phyloP scores from a whole-genome alignment of 1,284 basidiomycete species.

The Malassezia globosa region DNA sequence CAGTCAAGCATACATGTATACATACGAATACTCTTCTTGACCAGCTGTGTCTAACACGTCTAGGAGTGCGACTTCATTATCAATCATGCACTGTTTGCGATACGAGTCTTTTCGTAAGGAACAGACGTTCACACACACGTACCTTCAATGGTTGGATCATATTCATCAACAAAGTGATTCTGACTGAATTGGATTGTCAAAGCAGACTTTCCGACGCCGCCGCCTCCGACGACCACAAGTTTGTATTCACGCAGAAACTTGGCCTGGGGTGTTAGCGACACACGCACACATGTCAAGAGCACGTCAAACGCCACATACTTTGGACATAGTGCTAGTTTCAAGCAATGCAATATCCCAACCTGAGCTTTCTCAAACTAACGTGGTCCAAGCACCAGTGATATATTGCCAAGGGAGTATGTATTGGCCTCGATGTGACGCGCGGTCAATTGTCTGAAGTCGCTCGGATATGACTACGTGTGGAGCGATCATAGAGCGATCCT shows the following conservation, averaged over 20 bases:
- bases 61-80: slow-evolving; percentile 91
- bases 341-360: no score
- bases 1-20: no score
- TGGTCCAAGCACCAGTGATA: no score
- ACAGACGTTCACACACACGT: slow-evolving; percentile 21
- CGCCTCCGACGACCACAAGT: slow-evolving; percentile 83
- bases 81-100: slow-evolving; percentile 55
- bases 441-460: no score
- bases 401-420: no score
- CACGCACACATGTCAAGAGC: no score
- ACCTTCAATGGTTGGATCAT: slow-evolving; percentile 95
- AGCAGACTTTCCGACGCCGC: slow-evolving; percentile 92
- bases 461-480: no score
- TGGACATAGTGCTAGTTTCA: no score
- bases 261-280: slow-evolving; percentile 57
- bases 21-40: slow-evolving; percentile 93
- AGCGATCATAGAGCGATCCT: no score
- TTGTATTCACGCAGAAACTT: slow-evolving; percentile 51
- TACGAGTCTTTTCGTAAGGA: slow-evolving; percentile 38
- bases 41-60: slow-evolving; percentile 98
- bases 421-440: no score
- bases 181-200: slow-evolving; percentile 91
- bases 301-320: no score
- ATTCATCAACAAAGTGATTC: slow-evolving; percentile 93
- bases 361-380: no score